These are phyloP conservation scores for Penicillium cinerascens DNA, from an alignment of 495 filamentous ascomycete genomes.

Conservation along the genomic window DNA sequence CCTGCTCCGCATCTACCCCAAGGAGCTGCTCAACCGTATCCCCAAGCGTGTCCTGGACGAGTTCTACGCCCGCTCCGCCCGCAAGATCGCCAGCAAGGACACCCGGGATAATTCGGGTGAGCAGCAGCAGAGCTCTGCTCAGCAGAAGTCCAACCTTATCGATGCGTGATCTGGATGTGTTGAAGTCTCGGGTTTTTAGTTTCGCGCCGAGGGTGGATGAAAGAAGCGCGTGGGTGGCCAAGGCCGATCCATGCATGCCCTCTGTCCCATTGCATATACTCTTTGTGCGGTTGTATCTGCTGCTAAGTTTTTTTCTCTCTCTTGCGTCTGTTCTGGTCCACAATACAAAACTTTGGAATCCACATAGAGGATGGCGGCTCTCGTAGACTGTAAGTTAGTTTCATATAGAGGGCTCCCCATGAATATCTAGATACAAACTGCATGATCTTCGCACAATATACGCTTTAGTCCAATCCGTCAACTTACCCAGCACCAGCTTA, in stretches of 20 bases:
- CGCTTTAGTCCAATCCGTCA: slow-evolving; percentile 6
- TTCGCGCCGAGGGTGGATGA: slow-evolving; percentile 1
- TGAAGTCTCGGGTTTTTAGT: slow-evolving; percentile 8
- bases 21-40: slow-evolving; percentile 96
- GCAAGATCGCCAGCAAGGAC: slow-evolving; percentile 58
- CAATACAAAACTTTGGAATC: slow-evolving; percentile 2
- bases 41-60: slow-evolving; percentile 89
- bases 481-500: background rate
- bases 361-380: background rate
- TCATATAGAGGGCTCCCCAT: too few relatives aligned
- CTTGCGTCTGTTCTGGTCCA: slow-evolving; percentile 2
- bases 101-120: slow-evolving; percentile 66
- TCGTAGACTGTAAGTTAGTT: too few relatives aligned
- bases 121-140: slow-evolving; percentile 45
- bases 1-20: slow-evolving; percentile 91
- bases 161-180: slow-evolving; percentile 40
- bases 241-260: slow-evolving; percentile 4
- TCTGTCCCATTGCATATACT: slow-evolving; percentile 22
- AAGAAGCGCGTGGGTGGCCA: slow-evolving; percentile 6
- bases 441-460: background rate
- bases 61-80: slow-evolving; percentile 75
- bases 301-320: slow-evolving; percentile 3
- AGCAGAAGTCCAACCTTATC: slow-evolving; percentile 58
- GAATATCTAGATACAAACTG: too few relatives aligned
- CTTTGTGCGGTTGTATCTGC: slow-evolving; percentile 19